These are phyloP conservation scores for Suillus hirtellus DNA, from an alignment of 768 basidiomycete species.

Conservation along the genomic window DNA sequence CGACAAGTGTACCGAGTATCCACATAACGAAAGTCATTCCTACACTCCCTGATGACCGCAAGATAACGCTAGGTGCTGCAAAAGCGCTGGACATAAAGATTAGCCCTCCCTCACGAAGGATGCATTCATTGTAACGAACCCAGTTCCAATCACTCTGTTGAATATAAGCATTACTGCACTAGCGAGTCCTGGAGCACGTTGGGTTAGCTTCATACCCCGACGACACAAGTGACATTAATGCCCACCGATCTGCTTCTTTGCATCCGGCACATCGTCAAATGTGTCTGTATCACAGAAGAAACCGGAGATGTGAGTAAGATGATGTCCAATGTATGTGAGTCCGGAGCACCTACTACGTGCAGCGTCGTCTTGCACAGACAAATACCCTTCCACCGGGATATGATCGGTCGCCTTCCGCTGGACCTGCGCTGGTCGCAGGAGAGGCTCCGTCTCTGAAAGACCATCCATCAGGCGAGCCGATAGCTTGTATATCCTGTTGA, in stretches of 20 bases:
- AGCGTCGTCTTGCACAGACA: not conserved
- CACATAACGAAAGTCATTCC: conserved; percentile 70
- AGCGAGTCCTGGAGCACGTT: conserved; percentile 24
- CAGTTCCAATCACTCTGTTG: conserved; percentile 75
- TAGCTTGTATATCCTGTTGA: not conserved
- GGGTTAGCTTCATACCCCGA: conserved; percentile 8
- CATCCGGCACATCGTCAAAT: conserved; percentile 47
- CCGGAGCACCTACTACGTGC: not conserved
- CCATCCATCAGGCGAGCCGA: not conserved
- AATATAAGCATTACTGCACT: conserved; percentile 69
- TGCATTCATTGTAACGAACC: conserved; percentile 38
- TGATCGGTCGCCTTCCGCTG: not conserved
- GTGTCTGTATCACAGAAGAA: not conserved
- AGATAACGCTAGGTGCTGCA: conserved; percentile 67
- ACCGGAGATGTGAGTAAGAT: not conserved
- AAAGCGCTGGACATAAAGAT: conserved; percentile 51
- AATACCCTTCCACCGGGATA: not conserved
- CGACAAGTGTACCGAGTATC: conserved; percentile 65
- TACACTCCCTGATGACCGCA: conserved; percentile 67
- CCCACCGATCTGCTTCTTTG: conserved; percentile 53
- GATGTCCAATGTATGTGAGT: not conserved
- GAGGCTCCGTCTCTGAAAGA: conserved; percentile 1
- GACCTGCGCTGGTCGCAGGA: not conserved
- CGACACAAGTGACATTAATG: not conserved
- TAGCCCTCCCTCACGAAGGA: not conserved